Percentiles rank a stretch among this genome's conserved stretches.
Conservation (phyloP, 1,284 basidiomycete species). For the Austropuccinia psidii region DNA sequence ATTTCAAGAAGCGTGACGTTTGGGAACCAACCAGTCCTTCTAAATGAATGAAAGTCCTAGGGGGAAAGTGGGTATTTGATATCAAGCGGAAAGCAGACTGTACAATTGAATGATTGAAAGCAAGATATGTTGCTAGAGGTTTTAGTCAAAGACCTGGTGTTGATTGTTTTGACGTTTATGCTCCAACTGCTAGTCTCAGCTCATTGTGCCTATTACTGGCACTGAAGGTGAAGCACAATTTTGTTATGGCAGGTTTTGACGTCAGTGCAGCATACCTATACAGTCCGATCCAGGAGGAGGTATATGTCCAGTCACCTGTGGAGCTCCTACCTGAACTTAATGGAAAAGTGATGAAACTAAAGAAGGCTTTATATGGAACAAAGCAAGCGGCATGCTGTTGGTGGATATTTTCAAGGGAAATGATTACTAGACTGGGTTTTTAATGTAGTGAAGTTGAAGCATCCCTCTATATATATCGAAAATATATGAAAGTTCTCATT, state of each 20-base stretch:
- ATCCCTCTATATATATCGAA: not conserved
- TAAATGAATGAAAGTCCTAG: not conserved
- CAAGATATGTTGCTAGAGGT: not conserved
- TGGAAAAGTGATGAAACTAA: not conserved
- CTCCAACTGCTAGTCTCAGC: not conserved
- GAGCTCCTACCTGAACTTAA: not conserved
- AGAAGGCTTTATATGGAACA: constrained; percentile 17
- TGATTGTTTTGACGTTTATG: not conserved
- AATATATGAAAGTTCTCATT: not conserved
- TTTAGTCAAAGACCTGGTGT: not conserved
- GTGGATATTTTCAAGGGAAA: not conserved
- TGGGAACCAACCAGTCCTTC: not conserved
- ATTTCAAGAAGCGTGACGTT: not conserved
- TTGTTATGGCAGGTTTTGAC: not conserved
- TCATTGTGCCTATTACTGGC: not conserved
- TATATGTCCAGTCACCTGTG: not conserved
- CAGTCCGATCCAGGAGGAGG: not conserved
- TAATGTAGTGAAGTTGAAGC: not conserved
- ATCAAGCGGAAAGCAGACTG: not conserved
- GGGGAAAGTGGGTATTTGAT: not conserved
- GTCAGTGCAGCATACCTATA: not conserved
- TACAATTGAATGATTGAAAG: not conserved
- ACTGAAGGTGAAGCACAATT: not conserved
- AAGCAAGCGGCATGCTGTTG: not conserved
- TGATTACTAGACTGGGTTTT: not conserved